A percentile compares a stretch with the other conserved stretches of the same genome.
Conservation (phyloP, 2,329 filamentous ascomycete genomes). For the Colletotrichum sp. region DNA sequence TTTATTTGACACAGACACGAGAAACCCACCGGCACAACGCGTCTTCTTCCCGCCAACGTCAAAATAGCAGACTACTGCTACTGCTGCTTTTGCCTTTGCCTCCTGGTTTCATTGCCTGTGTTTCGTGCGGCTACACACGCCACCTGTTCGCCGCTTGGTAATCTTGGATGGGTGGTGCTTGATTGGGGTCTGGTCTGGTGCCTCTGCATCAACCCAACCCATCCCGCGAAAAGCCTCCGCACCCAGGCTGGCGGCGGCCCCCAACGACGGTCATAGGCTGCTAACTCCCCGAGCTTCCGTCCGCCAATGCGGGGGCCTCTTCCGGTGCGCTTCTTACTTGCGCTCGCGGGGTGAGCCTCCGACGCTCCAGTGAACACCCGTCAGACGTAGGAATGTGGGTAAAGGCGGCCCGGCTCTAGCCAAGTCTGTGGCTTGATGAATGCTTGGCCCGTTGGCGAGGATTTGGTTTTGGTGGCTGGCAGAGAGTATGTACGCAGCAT, state of each 20-base stretch:
- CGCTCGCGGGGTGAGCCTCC: background rate
- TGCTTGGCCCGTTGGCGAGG: background rate
- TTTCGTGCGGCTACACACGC: conserved; percentile 3
- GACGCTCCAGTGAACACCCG: background rate
- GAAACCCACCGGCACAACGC: background rate
- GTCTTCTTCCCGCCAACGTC: background rate
- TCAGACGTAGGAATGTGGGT: background rate
- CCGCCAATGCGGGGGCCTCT: conserved; percentile 2
- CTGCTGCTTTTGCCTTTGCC: background rate
- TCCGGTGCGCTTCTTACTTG: background rate
- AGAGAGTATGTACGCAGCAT: background rate
- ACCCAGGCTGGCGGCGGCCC: background rate
- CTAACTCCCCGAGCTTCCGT: background rate
- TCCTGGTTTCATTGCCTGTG: background rate
- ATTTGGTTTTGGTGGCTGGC: background rate
- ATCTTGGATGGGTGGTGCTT: background rate
- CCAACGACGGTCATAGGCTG: background rate
- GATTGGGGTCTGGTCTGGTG: background rate
- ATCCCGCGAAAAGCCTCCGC: conserved; percentile 18
- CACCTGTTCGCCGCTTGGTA: background rate
- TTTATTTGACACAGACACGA: background rate
- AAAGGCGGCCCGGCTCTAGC: background rate
- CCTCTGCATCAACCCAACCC: background rate
- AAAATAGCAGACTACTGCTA: background rate
- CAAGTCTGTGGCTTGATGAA: background rate